Evolutionary conservation across 139 green algal genomes (phyloP), one percentile per base, ranked within the genome.

Genomic region (Ettlia oleoabundans): DNA sequence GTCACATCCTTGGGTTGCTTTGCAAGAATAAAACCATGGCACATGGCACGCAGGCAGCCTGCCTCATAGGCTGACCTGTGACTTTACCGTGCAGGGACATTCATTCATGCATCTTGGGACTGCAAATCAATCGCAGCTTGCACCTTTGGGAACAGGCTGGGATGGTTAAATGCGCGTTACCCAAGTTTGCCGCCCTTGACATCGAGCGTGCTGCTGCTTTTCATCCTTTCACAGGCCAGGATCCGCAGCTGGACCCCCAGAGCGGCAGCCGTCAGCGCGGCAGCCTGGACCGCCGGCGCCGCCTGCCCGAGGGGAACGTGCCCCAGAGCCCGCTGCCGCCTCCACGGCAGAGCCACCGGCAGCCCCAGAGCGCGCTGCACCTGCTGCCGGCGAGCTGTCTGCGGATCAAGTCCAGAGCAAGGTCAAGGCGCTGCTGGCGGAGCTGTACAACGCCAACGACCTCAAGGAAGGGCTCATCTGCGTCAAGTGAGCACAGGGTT

Each of bases 401-500:
- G 53, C 65, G 24, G 88, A 89, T 5, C 52, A 70, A 33, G 24
- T 82, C 13, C 52, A 28, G 13, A 40, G 42, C 51, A 88, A 85
- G 80, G 35, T 78, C 32, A 80, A 86, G 66, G 68, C 55, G 32
- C 53, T 85, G 22, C 63, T 88, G 30, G 53, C 53, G 8, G 85
- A 86, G 80, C 76, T 77, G 61, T 80, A 81, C 61, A 74, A 82
- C 52, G 65, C 76, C 52, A 62, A 74, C 53, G 87, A 91, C n/a
- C 53, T 84, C 33, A 74, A 78, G 32, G 84, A 86, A 47, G 69
- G 47, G 1, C 43, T 66, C 4, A 18, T 67, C 28, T 71, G 73
- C 38, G 26, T 90, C 53, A 81, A 86, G 75, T 79, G 65, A 78
- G 71, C 26, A 15, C 15, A 15, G 47, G 10, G 47, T 15, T 58